Evolutionary conservation across 2,329 filamentous ascomycete species (phyloP), one percentile per base, ranked within the genome.

Genomic region (Talaromyces sp.): DNA sequence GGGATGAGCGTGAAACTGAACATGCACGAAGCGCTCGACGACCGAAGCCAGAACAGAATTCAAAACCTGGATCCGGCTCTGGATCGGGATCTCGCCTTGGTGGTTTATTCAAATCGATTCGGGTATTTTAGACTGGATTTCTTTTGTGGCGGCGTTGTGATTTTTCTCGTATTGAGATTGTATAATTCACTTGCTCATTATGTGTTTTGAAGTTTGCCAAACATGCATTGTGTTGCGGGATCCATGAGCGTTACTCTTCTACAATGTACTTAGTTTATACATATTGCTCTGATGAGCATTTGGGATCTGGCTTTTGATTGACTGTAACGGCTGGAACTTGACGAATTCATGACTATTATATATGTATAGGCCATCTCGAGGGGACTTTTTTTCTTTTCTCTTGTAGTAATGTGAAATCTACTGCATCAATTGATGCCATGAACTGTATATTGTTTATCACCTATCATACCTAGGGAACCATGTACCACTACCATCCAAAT

Each of bases 81-180:
- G 54, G 35, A 18, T 42, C 54, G 8, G 54, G 55, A 18, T 54
- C 64, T 40, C 54, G 63, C 52, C 40, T 66, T 11, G 58, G 61
- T 44, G 42, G 46, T n/a, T 46, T 66, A 14, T 39, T 66, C 16
- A 66, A 66, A 40, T 64, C 63, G 11, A 66, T 66, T 39, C 37
- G 25, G n/a, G 64, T 63, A 42, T 61, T 66, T 35, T 63, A 62
- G 28, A 16, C 35, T 54, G 35, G 11, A 46, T 55, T 37, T 60
- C 21, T 57, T n/a, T 23, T 33, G 5, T 21, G 0, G 21, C 25
- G 12, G 21, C 18, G 11, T 16, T 25, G 14, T 25, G n/a, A n/a
- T 25, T 25, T 42, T 50, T 61, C 35, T 33, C 39, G n/a, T 18
- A 28, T 8, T 3, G 54, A 42, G 54, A 42, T 16, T 40, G 54